Conservation (phyloP, 345 rosid genomes). For the Euphorbia peplus region DNA sequence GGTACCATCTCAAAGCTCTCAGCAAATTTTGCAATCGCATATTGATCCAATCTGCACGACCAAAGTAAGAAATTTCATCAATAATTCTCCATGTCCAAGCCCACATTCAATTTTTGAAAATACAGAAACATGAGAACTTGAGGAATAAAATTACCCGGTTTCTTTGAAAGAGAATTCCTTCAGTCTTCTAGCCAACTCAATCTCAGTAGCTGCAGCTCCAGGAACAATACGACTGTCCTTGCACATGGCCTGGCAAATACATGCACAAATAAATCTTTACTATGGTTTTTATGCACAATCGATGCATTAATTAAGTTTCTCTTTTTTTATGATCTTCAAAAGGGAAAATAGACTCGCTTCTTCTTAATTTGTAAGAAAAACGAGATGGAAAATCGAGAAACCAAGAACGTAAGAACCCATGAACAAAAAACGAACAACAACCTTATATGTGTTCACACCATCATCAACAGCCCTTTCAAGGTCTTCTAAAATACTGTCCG, state of each 20-base stretch:
- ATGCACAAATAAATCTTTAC: not conserved
- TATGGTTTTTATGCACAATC: not conserved
- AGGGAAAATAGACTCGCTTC: not conserved
- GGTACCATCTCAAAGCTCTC: constrained; percentile 99
- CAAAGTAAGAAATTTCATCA: constrained; percentile 2
- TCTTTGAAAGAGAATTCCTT: constrained; percentile 90
- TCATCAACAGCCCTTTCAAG: constrained; percentile 99
- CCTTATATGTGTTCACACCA: constrained; percentile 99
- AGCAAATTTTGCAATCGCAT: constrained; percentile 90
- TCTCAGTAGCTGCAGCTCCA: constrained; percentile 96
- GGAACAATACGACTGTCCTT: constrained; percentile 91
- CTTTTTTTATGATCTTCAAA: not conserved
- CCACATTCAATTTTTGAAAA: not conserved
- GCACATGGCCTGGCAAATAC: constrained; percentile 78
- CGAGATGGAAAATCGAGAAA: not conserved
- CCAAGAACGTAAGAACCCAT: not conserved
- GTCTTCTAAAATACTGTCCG: constrained; percentile 95
- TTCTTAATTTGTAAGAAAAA: not conserved
- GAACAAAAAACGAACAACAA: constrained; percentile 21
- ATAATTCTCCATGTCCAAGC: not conserved
- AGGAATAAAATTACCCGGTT: constrained; percentile 58
- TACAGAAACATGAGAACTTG: not conserved
- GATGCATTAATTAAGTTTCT: not conserved
- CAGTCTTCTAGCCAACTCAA: constrained; percentile 88
- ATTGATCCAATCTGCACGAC: constrained; percentile 82